These are phyloP conservation scores for Agaricales sp. DNA, from an alignment of 1,284 basidiomycete species.

Conservation along the genomic window DNA sequence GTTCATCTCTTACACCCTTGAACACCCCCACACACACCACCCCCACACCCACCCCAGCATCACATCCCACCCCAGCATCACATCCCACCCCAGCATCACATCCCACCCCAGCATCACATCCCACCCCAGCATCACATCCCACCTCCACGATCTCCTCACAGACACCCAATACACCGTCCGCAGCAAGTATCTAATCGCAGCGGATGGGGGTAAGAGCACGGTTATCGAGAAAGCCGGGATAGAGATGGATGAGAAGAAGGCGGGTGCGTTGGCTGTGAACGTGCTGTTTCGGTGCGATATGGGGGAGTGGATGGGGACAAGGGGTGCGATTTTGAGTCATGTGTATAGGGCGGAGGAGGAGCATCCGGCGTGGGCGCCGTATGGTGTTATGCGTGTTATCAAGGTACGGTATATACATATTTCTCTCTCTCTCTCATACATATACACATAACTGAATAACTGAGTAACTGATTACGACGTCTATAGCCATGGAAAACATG, in stretches of 20 bases:
- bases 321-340: neutral
- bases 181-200: neutral
- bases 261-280: neutral
- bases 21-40: neutral
- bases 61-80: too few relatives aligned
- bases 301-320: neutral
- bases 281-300: neutral
- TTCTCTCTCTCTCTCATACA: too few relatives aligned
- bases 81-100: too few relatives aligned
- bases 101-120: too few relatives aligned
- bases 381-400: neutral
- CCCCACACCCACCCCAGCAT: neutral
- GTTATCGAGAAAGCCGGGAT: neutral
- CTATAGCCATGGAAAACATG: neutral
- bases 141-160: neutral
- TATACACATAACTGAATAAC: neutral
- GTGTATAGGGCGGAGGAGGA: neutral
- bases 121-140: too few relatives aligned
- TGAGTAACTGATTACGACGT: neutral
- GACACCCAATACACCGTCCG: neutral
- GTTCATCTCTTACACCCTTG: too few relatives aligned
- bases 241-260: neutral
- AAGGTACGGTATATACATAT: neutral
- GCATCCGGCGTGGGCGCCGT: neutral
- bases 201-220: neutral